Conservation (phyloP, 2,329 filamentous ascomycete genomes). For the Didymella segeticola region DNA sequence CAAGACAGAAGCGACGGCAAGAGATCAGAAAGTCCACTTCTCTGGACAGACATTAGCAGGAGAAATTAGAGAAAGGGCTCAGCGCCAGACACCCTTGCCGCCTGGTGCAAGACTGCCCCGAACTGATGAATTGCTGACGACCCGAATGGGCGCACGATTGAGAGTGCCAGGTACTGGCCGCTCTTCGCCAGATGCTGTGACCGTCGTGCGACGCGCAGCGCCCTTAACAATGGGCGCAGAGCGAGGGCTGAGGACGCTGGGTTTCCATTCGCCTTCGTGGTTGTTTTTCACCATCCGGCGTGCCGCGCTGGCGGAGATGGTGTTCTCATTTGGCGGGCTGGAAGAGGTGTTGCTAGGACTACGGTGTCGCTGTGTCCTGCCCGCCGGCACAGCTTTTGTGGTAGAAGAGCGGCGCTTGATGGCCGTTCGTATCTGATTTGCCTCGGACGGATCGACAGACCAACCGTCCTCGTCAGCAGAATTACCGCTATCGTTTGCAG, state of each 20-base stretch:
- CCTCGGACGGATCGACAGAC: slow-evolving; percentile 58
- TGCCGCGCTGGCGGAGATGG: slow-evolving; percentile 68
- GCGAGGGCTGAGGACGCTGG: slow-evolving; percentile 67
- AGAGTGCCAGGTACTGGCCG: slow-evolving; percentile 34
- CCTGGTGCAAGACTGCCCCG: slow-evolving; percentile 41
- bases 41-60: slow-evolving; percentile 13
- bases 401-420: slow-evolving; percentile 62
- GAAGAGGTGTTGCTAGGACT: slow-evolving; percentile 59
- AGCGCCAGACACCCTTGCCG: slow-evolving; percentile 45
- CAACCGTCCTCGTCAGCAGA: slow-evolving; percentile 59
- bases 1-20: slow-evolving; percentile 4
- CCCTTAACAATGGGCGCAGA: slow-evolving; percentile 66
- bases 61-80: slow-evolving; percentile 15
- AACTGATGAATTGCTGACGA: slow-evolving; percentile 40
- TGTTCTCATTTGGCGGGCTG: slow-evolving; percentile 64
- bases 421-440: slow-evolving; percentile 61
- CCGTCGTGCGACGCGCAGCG: slow-evolving; percentile 46
- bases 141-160: slow-evolving; percentile 41
- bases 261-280: slow-evolving; percentile 62
- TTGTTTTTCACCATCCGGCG: slow-evolving; percentile 70
- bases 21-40: slow-evolving; percentile 8
- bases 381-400: slow-evolving; percentile 48
- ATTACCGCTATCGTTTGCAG: slow-evolving; percentile 41
- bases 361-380: slow-evolving; percentile 59
- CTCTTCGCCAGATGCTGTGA: slow-evolving; percentile 42